Evolutionary conservation across 495 filamentous ascomycete genomes (phyloP).

Genomic region (Penicillium diatomitis): DNA sequence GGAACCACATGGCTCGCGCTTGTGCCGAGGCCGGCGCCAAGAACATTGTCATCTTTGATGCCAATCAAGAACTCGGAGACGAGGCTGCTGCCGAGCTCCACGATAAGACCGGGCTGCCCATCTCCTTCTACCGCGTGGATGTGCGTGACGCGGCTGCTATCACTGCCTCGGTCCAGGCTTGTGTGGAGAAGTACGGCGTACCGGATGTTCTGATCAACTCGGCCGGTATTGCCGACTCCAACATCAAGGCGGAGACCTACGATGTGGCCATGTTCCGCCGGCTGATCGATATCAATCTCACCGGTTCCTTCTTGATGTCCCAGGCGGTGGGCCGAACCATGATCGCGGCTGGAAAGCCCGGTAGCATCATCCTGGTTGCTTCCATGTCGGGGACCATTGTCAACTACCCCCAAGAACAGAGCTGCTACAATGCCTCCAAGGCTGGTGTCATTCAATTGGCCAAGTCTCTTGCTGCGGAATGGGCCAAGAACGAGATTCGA

Average conservation of each 20-base stretch:
- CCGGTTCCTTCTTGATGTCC: not conserved
- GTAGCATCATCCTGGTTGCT: conserved; percentile 47
- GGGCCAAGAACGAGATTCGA: conserved; percentile 62
- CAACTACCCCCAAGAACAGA: conserved; percentile 62
- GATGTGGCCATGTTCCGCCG: conserved; percentile 2
- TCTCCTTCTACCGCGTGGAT: conserved; percentile 1
- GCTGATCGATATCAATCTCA: conserved; percentile 1
- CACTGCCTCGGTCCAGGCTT: conserved; percentile 1
- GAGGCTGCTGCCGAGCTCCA: not conserved
- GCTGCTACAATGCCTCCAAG: conserved; percentile 61
- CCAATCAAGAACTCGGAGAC: conserved; percentile 1
- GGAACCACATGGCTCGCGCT: conserved; percentile 56
- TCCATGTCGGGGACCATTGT: conserved; percentile 56
- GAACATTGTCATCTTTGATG: conserved; percentile 3
- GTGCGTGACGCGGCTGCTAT: conserved; percentile 1
- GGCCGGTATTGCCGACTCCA: conserved; percentile 24
- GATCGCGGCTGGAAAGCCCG: conserved; percentile 25
- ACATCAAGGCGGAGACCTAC: conserved; percentile 2
- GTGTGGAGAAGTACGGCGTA: conserved; percentile 1
- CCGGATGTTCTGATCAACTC: conserved; percentile 57
- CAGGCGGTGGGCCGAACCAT: not conserved
- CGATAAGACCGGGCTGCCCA: not conserved
- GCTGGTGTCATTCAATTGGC: conserved; percentile 40
- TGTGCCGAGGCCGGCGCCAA: conserved; percentile 68
- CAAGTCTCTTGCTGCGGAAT: conserved; percentile 71